Base-by-base conservation (phyloP, 192 early-diverging fungal genomes). In the Bifiguratus adelaidae region DNA sequence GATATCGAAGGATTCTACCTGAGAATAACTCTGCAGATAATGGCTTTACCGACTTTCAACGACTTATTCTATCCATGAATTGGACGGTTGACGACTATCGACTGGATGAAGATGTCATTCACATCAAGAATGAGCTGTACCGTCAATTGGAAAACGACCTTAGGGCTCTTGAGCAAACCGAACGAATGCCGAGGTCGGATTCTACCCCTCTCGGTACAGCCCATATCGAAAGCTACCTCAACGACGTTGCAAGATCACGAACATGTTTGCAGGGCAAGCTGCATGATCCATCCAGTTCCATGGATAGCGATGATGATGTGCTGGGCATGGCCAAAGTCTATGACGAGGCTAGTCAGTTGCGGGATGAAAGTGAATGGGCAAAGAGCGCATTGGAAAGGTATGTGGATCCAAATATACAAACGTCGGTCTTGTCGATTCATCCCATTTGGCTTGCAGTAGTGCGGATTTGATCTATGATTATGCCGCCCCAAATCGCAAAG, bases 101-200 rank as follows among this genome's bases (percentile, higher is more conserved):
- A 3, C 38, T 82, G 2, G 85, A 82, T 8, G 53, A 63, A 30
- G 68, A 64, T 16, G 67, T 67, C 41, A 58, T 87, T n/a, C 82
- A 76, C 56, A 50, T 85, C 28, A 63, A 70, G 3, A 75, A 83
- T 44, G 65, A 67, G 3, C 67, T 69, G 22, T 87, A 82, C 82
- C 78, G 73, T 37, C 67, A 69, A 45, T 46, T 84, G 11, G 84
- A 87, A 49, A 67, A 76, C 23, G 56, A 64, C 11, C 59, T 86
- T 22, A 67, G 80, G 12, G 50, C 58, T 0, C 36, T 63, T 21
- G 85, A 88, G 60, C 76, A 78, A 41, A 74, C 80, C 26, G 77
- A 71, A 3, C 49, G 71, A 20, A n/a, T n/a, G n/a, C n/a, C n/a
- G n/a, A n/a, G n/a, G n/a, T n/a, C n/a, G n/a, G n/a, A n/a, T n/a